Evolutionary conservation across 345 rosid genomes (phyloP).

Genomic region (Populus ilicifolia): DNA sequence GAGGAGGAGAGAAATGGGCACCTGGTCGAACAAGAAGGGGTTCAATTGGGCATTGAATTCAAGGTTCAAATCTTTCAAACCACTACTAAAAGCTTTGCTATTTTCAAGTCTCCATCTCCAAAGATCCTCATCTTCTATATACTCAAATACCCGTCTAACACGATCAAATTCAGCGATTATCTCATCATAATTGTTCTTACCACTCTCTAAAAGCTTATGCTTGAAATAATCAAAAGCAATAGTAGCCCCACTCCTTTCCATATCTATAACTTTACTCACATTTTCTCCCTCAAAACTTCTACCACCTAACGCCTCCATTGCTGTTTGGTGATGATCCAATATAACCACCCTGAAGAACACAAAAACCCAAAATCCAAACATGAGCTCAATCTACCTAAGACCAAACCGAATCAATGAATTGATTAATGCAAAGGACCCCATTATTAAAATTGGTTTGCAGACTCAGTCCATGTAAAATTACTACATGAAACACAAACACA

Average conservation of each 20-base stretch:
- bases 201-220: slow-evolving; percentile 30
- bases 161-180: slow-evolving; percentile 31
- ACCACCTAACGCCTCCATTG: slow-evolving; percentile 41
- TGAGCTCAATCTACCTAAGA: too few species aligned
- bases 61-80: slow-evolving; percentile 52
- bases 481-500: too few species aligned
- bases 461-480: too few species aligned
- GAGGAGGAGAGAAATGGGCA: neutral
- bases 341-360: slow-evolving; percentile 36
- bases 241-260: slow-evolving; percentile 69
- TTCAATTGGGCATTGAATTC: slow-evolving; percentile 43
- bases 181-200: neutral
- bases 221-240: slow-evolving; percentile 74
- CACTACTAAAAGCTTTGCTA: slow-evolving; percentile 71
- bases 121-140: slow-evolving; percentile 68
- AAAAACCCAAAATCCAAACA: neutral
- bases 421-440: too few species aligned
- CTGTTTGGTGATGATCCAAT: slow-evolving; percentile 73
- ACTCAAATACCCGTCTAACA: slow-evolving; percentile 51
- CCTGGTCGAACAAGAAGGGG: slow-evolving; percentile 61
- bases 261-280: slow-evolving; percentile 50
- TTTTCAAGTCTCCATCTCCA: slow-evolving; percentile 69
- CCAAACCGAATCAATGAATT: too few species aligned
- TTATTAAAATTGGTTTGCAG: too few species aligned
- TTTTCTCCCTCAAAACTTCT: slow-evolving; percentile 30